Base-by-base conservation (phyloP, 768 basidiomycete genomes). In the Pilatotrama ljubarskyi region DNA sequence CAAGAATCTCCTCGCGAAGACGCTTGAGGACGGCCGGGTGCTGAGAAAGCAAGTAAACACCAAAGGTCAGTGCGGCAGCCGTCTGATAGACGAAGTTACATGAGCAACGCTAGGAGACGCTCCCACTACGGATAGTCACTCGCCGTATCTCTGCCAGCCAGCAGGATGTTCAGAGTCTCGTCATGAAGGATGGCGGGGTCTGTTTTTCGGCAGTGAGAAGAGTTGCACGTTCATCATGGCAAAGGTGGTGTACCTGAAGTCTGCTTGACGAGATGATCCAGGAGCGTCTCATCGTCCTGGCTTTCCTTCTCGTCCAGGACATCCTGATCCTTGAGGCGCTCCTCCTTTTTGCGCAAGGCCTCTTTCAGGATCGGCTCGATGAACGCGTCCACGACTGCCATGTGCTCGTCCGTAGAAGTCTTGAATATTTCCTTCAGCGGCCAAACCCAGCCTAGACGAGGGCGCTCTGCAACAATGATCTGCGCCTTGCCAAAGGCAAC, bases 361-460 rank as follows among this genome's bases (percentile, higher is more conserved):
- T 80, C 74, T 38, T 73, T 68, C 5, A 84, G 63, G 18, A 85
- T 79, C 0, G 82, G 82, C 14, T 81, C 77, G 11, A 84, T 73
- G 64, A 82, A 80, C 8, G 71, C 70, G 38, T 77, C 66, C 26
- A 84, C 78, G 15, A 78, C 71, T 36, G 72, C 69, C 73, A 78
- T 76, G 10, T 75, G 71, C 22, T 74, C 66, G 64, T 74, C 70
- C 5, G 79, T 72, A 15, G 68, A 68, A 62, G 80, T 75, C 32
- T 69, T 64, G 77, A 78, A 77, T 29, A 80, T 73, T 67, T 82
- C 78, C 37, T 59, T 65, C 20, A 81, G 61, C 3, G 76, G 82
- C 84, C 82, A 84, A 17, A 71, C 65, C 40, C 68, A 70, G 2
- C 81, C 82, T 20, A 76, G 72, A 2, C 74, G 70, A 38, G 66